phyloP scores from a whole-genome alignment of 2,329 filamentous ascomycete genomes.

The Cercospora janseana region DNA sequence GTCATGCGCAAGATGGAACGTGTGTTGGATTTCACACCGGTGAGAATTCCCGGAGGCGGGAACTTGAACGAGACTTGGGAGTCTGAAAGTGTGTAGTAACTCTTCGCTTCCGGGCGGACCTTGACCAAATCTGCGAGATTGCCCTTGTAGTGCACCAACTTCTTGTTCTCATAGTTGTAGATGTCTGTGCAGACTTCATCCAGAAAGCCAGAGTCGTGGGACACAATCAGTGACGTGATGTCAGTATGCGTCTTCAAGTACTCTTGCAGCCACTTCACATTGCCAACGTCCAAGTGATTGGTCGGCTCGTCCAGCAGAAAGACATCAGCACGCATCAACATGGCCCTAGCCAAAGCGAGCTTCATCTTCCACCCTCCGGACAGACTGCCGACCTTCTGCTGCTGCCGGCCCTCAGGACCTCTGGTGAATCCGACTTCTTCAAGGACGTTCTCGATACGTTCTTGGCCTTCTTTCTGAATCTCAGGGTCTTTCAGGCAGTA shows the following conservation, averaged over 20 bases:
- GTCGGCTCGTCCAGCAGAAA: slow-evolving; percentile 96
- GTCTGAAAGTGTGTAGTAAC: slow-evolving; percentile 92
- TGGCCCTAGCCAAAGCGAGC: slow-evolving; percentile 88
- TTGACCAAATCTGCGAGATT: slow-evolving; percentile 83
- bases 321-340: slow-evolving; percentile 96
- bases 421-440: slow-evolving; percentile 90
- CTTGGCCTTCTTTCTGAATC: slow-evolving; percentile 72
- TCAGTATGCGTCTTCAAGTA: slow-evolving; percentile 95
- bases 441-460: slow-evolving; percentile 80
- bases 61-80: slow-evolving; percentile 96
- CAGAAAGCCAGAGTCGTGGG: slow-evolving; percentile 95
- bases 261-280: slow-evolving; percentile 92
- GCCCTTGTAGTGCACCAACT: slow-evolving; percentile 81
- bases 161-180: slow-evolving; percentile 98
- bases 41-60: slow-evolving; percentile 88
- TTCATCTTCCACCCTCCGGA: slow-evolving; percentile 99
- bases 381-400: slow-evolving; percentile 85
- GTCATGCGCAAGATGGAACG: slow-evolving; percentile 94
- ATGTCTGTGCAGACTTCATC: slow-evolving; percentile 98
- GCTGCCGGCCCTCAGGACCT: slow-evolving; percentile 83
- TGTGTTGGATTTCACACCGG: slow-evolving; percentile 92
- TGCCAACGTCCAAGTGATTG: slow-evolving; percentile 94
- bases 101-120: slow-evolving; percentile 89
- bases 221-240: slow-evolving; percentile 96
- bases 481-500: slow-evolving; percentile 88